Conservation (phyloP, 2,329 filamentous ascomycete species). For the Periconia macrospinosa region DNA sequence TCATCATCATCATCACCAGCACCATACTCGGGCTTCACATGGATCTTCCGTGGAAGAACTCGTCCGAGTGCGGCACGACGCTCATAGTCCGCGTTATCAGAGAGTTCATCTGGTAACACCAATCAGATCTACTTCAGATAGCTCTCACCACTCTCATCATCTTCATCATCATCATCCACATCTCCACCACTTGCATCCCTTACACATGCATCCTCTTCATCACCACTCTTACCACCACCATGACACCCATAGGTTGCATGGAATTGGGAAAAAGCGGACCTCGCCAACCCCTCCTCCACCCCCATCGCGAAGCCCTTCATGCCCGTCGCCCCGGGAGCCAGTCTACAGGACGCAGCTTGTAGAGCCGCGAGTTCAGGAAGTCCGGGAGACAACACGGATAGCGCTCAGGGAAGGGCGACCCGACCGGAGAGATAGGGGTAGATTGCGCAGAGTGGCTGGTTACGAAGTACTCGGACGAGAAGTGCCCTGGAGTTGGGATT, state of each 20-base stretch:
- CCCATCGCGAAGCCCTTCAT: constrained; percentile 5
- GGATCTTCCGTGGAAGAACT: constrained; percentile 30
- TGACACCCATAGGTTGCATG: constrained; percentile 16
- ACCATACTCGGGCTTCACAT: constrained; percentile 17
- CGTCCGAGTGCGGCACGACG: constrained; percentile 25
- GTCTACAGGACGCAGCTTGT: constrained; percentile 35
- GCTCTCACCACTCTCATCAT: constrained; percentile 13
- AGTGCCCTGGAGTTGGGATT: constrained; percentile 40
- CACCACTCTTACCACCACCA: constrained; percentile 18
- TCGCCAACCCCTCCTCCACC: constrained; percentile 15
- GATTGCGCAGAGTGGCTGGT: constrained; percentile 30
- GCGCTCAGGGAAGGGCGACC: constrained; percentile 23
- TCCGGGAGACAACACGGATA: constrained; percentile 28
- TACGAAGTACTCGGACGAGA: constrained; percentile 33
- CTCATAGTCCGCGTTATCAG: constrained; percentile 18
- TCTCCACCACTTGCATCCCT: constrained; percentile 23
- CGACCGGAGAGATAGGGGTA: constrained; percentile 13
- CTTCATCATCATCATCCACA: constrained; percentile 11
- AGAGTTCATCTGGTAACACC: constrained; percentile 26
- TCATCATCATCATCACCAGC: constrained; percentile 15
- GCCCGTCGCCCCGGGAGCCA: constrained; percentile 21
- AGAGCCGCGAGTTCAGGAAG: constrained; percentile 15
- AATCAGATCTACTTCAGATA: constrained; percentile 11
- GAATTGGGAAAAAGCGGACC: constrained; percentile 20
- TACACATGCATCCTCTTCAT: constrained; percentile 28